Percentiles rank a stretch among this genome's conserved stretches.
phyloP scores from a whole-genome alignment of 1,284 basidiomycete genomes.

The Grifola frondosa region DNA sequence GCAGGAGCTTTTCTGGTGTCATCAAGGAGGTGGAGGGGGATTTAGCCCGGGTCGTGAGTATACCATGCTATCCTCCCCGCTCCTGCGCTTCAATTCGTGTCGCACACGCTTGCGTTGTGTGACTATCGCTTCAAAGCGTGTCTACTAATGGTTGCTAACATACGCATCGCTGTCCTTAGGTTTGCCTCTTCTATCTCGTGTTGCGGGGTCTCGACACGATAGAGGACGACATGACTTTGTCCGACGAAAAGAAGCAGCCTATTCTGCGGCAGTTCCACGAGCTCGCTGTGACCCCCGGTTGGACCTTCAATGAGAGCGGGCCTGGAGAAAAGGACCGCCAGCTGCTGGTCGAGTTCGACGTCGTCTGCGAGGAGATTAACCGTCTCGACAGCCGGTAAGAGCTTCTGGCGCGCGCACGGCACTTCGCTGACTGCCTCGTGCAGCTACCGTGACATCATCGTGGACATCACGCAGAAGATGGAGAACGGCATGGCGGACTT shows the following conservation, averaged over 20 bases:
- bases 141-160: slow-evolving; percentile 1
- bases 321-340: slow-evolving; percentile 90
- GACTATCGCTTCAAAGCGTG: not conserved
- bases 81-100: not conserved
- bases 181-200: slow-evolving; percentile 95
- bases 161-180: slow-evolving; percentile 44
- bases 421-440: not conserved
- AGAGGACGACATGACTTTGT: slow-evolving; percentile 98
- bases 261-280: slow-evolving; percentile 84
- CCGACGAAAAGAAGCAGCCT: slow-evolving; percentile 84
- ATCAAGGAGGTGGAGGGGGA: slow-evolving; percentile 98
- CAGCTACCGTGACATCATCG: slow-evolving; percentile 82
- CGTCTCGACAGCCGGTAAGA: slow-evolving; percentile 64
- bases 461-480: slow-evolving; percentile 87
- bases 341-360: slow-evolving; percentile 85
- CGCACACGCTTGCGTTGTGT: no score
- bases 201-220: slow-evolving; percentile 94
- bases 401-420: slow-evolving; percentile 4
- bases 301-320: slow-evolving; percentile 84
- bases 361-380: slow-evolving; percentile 83
- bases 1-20: slow-evolving; percentile 89
- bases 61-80: not conserved
- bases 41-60: slow-evolving; percentile 83
- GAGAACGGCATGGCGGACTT: slow-evolving; percentile 95
- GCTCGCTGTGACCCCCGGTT: slow-evolving; percentile 81